phyloP scores from a whole-genome alignment of 1,284 basidiomycete genomes.

The Ceraceosorus guamensis region DNA sequence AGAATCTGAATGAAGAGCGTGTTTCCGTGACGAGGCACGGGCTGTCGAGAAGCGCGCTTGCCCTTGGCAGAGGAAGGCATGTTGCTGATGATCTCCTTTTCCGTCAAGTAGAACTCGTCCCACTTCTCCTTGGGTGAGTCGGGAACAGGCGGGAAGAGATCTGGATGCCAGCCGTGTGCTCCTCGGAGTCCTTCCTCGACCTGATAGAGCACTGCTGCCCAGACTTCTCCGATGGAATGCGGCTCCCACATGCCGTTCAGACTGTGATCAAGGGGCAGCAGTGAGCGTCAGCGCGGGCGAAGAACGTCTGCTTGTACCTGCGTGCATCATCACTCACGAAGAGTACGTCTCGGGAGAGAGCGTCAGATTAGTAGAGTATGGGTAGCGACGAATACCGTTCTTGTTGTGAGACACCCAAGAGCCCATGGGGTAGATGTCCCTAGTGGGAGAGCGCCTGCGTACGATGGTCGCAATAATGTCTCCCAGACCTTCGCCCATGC shows the following conservation, averaged over 20 bases:
- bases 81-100: conserved; percentile 55
- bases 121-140: conserved; percentile 23
- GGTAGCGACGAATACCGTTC: conserved; percentile 76
- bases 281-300: too few relatives aligned
- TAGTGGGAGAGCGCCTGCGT: conserved; percentile 60
- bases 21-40: conserved; percentile 86
- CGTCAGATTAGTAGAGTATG: conserved; percentile 55
- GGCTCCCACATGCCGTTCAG: conserved; percentile 64
- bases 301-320: too few relatives aligned
- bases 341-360: conserved; percentile 86
- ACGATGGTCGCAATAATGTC: conserved; percentile 55
- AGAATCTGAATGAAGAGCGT: conserved; percentile 78
- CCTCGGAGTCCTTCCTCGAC: conserved; percentile 30
- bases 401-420: conserved; percentile 79
- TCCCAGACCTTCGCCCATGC: conserved; percentile 83
- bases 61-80: conserved; percentile 47
- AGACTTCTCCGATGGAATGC: conserved; percentile 87
- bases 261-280: too few relatives aligned
- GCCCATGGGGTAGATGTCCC: conserved; percentile 63
- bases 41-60: conserved; percentile 54
- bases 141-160: conserved; percentile 28
- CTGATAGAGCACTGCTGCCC: conserved; percentile 85
- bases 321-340: too few relatives aligned
- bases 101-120: conserved; percentile 26
- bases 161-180: conserved; percentile 29